Base-by-base conservation (phyloP, 2,329 filamentous ascomycete species). In the Cyclaneusma minus region DNA sequence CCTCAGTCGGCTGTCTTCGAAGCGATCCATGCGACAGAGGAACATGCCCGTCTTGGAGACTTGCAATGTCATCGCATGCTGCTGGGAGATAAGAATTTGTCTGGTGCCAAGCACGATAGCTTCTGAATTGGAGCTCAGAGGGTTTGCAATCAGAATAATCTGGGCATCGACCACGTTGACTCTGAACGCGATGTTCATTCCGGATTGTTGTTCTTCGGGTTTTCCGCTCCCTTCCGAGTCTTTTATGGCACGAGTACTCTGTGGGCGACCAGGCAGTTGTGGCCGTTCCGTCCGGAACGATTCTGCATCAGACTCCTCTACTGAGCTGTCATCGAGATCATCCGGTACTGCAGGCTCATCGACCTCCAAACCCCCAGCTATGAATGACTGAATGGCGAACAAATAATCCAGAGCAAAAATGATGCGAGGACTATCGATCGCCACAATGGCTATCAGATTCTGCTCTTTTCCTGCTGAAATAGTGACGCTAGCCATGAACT, bases 31-130 rank as follows among this genome's bases (percentile, higher is more conserved):
- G 8, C 89, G 79, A 47, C 91, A 98, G 16, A 98, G 54, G 49
- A 94, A 99, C 89, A 99, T 98, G 40, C 89, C 89, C 28, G 95
- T 69, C 44, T 95, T 76, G 6, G 83, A 85, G 3, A 98, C 72
- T 45, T 98, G 87, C 45, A 99, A 66, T 1, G 89, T 94, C 39
- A 91, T 66, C 6, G 87, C 82, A 55, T 95, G 83, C 49, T 98
- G 91, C 42, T 92, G 80, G 2, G 87, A 92, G 7, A 95, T 64
- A 2, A 95, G 63, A 8, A 95, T 72, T 48, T 98, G 85, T 47
- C 94, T 92, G 3, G 85, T 92, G 25, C 84, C 82, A 13, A 98
- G 62, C 1, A 98, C 91, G 40, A 98, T 91, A 3, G 89, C 89
- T 48, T 99, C 91, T 0, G 89, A 95, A 45, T 76, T 91, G 10